Percentiles rank a stretch among this genome's conserved stretches.
These are phyloP conservation scores for Papilionanthe hybrid DNA, from an alignment of 116 monocot species.

Conservation along the genomic window DNA sequence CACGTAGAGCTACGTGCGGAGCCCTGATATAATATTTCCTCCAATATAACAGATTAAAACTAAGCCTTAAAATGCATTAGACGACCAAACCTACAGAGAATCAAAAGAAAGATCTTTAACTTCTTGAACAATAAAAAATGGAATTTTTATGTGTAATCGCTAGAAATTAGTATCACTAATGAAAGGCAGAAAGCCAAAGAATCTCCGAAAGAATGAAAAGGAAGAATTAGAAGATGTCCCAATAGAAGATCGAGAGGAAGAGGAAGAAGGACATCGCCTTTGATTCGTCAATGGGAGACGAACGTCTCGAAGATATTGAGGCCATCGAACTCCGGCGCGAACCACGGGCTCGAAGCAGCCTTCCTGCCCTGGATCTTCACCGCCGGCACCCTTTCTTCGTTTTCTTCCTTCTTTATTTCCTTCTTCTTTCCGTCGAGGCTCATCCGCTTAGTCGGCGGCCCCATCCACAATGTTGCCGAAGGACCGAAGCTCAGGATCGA, in stretches of 20 bases:
- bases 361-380: neutral
- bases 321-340: conserved; percentile 32
- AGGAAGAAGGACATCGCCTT: neutral
- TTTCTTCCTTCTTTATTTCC: neutral
- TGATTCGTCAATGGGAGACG: conserved; percentile 10
- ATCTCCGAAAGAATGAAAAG: neutral
- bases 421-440: neutral
- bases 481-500: neutral
- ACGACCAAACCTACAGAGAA: too few species aligned
- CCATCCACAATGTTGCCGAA: neutral
- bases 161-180: neutral
- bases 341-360: neutral
- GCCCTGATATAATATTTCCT: too few species aligned
- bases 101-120: too few species aligned
- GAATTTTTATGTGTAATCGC: too few species aligned
- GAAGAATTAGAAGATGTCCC: neutral
- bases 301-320: conserved; percentile 29
- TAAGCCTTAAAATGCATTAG: too few species aligned
- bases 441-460: neutral
- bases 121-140: too few species aligned
- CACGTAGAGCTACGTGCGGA: too few species aligned
- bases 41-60: too few species aligned
- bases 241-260: neutral
- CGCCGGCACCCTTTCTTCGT: neutral
- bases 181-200: too few species aligned